Percentiles rank a stretch among this genome's conserved stretches.
phyloP scores from a whole-genome alignment of 2,329 filamentous ascomycete genomes.

The Ophiostoma ulmi region DNA sequence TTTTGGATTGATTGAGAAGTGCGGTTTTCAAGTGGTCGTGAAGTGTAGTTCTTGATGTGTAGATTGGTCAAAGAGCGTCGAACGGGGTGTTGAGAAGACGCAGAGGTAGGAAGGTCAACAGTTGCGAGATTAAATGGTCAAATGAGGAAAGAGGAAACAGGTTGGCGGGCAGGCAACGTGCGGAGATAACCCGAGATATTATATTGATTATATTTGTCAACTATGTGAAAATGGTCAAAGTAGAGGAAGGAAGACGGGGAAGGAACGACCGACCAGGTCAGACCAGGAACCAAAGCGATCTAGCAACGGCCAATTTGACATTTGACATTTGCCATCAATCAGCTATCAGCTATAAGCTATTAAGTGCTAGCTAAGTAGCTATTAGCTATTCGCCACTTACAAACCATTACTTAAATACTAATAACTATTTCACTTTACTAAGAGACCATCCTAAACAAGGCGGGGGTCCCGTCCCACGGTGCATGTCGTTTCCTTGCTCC shows the following conservation, averaged over 20 bases:
- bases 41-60: not conserved
- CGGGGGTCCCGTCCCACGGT: constrained; percentile 18
- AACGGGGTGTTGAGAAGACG: not conserved
- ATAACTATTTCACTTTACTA: not conserved
- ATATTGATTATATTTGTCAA: not conserved
- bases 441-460: constrained; percentile 8
- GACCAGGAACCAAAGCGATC: constrained; percentile 1
- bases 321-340: not conserved
- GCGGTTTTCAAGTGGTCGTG: not conserved
- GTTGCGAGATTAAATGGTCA: not conserved
- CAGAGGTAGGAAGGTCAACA: not conserved
- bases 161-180: not conserved
- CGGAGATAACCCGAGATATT: constrained; percentile 9
- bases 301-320: constrained; percentile 8
- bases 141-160: not conserved
- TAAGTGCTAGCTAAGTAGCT: not conserved
- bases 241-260: constrained; percentile 9
- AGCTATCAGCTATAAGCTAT: not conserved
- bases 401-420: not conserved
- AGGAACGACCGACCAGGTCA: not conserved
- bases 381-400: not conserved
- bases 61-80: not conserved
- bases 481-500: not conserved
- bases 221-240: not conserved
- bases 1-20: constrained; percentile 37